Base-by-base conservation (phyloP, 352 stramenopile genomes). In the Globisporangium okanoganense region DNA sequence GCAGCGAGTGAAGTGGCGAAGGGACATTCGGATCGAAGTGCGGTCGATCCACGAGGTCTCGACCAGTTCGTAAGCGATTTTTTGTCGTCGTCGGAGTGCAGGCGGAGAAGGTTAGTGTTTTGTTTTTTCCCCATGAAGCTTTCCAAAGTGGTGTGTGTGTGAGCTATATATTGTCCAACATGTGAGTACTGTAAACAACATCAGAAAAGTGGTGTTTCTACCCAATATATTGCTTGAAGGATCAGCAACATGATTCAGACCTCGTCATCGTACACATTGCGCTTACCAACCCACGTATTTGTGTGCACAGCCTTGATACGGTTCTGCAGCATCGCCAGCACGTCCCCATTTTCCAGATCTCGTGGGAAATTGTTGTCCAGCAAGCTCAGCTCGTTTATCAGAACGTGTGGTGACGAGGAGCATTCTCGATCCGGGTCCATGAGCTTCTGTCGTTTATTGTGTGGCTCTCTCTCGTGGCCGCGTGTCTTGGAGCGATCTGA, bases 211-310 rank as follows among this genome's bases (percentile, higher is more conserved):
- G 35, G 18, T 54, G 31, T 16, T 35, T 40, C 20, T 31, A 35
- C 7, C 22, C 29, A n/a, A 33, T 38, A 16, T 31, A 35, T 52
- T 64, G 24, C 45, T 4, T 56, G 45, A 0, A 20, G 58, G 16
- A 54, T 52, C 52, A 27, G n/a, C 29, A 33, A 50, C 62, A 27
- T 56, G 45, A 65, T n/a, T 66, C 80, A 93, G 8, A 91, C 76
- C 71, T 93, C 84, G 56, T 93, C 84, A 35, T 93, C 84, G 63
- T 93, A 93, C n/a, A 93, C 84, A 64, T 85, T 87, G 24, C 79
- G 74, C 53, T 76, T 77, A 56, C 58, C 72, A 40, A 72, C 69
- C 79, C 81, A 91, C 36, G 82, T 72, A 53, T 91, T 90, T 29
- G 75, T 90, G 29, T 61, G 76, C 43, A 92, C 56, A 41, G 75